Evolutionary conservation across 2,329 filamentous ascomycete species (phyloP), one percentile per base, ranked within the genome.

Genomic region (Emmonsia crescens): DNA sequence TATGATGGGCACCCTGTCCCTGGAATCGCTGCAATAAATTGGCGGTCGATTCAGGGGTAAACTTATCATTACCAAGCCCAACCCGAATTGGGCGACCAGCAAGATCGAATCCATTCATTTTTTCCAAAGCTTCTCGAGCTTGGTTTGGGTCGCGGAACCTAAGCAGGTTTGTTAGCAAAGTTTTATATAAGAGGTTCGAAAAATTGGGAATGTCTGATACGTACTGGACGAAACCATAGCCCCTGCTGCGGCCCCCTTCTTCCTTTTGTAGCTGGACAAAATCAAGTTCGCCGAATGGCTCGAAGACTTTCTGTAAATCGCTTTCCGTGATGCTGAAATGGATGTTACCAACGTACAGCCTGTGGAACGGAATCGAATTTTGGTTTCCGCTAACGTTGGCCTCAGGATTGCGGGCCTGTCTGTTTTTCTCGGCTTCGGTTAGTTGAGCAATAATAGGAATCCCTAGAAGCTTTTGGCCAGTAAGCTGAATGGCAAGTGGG

Each of bases 51-150:
- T 97, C 94, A 72, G 92, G 89, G 78, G 92, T 97, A 79, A 97
- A 97, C 85, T 97, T 97, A 89, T 99, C 94, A 81, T 96, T 99
- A 78, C 94, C 94, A 80, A 99, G 90, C 77, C 94, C 94, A 76
- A 99, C 95, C 74, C 94, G 91, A 75, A 99, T 97, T 66, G 92
- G 91, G 74, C 94, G 92, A 77, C 92, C 92, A 71, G 94, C 94
- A 69, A 99, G 86, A 78, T 97, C 94, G 79, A 97, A 99, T 66
- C 93, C 92, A 78, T 99, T 99, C 93, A 99, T 96, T 79, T 96
- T 96, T 76, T 96, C 91, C 66, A 99, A 82, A 64, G 94, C 95
- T 75, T 96, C 90, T 73, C 93, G 90, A 72, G 94, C 94, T 76
- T 96, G 87, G 66, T 85, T 85, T 63, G 93, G 91, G 72, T 97